Conservation (phyloP, 257 asterid genomes). For the Capsicum pubescens region DNA sequence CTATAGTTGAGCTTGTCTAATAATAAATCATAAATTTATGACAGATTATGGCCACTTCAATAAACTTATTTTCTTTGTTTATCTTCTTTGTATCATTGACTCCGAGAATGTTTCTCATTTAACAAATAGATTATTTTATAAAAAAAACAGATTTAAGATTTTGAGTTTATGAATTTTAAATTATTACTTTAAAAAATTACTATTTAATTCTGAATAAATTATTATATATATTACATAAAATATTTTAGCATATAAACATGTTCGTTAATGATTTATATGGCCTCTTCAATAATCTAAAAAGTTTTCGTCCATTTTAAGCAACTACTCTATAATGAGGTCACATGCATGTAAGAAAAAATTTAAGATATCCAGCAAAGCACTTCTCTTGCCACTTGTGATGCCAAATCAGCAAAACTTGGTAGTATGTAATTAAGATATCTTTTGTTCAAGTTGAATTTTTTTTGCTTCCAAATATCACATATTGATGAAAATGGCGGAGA, state of each 20-base stretch:
- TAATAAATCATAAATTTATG: neutral
- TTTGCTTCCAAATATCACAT: neutral
- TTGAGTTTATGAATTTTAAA: neutral
- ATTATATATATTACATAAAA: neutral
- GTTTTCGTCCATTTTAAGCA: conserved; percentile 5
- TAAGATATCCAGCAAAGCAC: neutral
- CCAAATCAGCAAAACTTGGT: conserved; percentile 12
- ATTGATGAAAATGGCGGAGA: too few species aligned
- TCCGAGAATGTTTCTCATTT: neutral
- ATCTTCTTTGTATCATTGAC: neutral
- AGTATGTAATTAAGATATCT: neutral
- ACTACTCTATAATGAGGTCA: neutral
- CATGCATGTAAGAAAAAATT: neutral
- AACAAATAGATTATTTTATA: too few species aligned
- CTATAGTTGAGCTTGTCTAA: neutral
- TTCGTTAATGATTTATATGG: neutral
- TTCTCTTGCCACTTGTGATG: neutral
- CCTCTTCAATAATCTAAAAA: neutral
- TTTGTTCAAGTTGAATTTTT: neutral
- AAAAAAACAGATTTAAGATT: neutral
- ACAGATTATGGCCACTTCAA: neutral
- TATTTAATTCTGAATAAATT: neutral
- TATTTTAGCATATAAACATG: neutral
- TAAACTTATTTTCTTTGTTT: neutral
- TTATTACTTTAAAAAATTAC: neutral